Evolutionary conservation across 768 basidiomycete genomes (phyloP).

Genomic region (Dacryopinax spathularia): DNA sequence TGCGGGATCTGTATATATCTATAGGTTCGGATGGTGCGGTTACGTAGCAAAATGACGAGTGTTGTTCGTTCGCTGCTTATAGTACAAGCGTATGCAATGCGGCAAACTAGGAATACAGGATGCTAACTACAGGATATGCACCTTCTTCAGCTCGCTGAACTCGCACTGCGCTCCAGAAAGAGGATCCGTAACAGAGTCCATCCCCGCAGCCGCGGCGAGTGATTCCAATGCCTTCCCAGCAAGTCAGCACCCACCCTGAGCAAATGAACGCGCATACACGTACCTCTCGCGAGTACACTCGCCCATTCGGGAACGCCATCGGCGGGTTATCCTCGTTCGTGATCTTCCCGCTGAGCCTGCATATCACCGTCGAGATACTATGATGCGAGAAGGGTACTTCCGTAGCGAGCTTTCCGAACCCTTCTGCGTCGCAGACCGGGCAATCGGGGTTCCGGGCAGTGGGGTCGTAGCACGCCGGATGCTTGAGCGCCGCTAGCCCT

Average conservation of each 20-base stretch:
- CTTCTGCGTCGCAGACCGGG: slow-evolving; percentile 70
- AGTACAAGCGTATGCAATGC: too few species aligned
- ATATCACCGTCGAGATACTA: slow-evolving; percentile 89
- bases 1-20: not conserved
- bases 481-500: slow-evolving; percentile 78
- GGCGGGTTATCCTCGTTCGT: slow-evolving; percentile 93
- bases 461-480: slow-evolving; percentile 59
- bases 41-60: not conserved
- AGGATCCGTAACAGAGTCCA: slow-evolving; percentile 73
- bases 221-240: slow-evolving; percentile 60
- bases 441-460: slow-evolving; percentile 64
- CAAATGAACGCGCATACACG: slow-evolving; percentile 17
- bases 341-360: slow-evolving; percentile 76
- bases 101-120: too few species aligned
- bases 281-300: slow-evolving; percentile 89
- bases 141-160: slow-evolving; percentile 61
- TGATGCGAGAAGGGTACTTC: slow-evolving; percentile 91
- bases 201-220: slow-evolving; percentile 61
- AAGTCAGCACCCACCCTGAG: slow-evolving; percentile 12
- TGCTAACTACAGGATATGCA: slow-evolving; percentile 49
- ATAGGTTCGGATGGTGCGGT: not conserved
- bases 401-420: slow-evolving; percentile 58
- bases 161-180: slow-evolving; percentile 50
- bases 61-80: not conserved
- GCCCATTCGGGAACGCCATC: slow-evolving; percentile 78